Base-by-base conservation (phyloP, 75 land plant genomes). In the Sequoiadendron giganteum region DNA sequence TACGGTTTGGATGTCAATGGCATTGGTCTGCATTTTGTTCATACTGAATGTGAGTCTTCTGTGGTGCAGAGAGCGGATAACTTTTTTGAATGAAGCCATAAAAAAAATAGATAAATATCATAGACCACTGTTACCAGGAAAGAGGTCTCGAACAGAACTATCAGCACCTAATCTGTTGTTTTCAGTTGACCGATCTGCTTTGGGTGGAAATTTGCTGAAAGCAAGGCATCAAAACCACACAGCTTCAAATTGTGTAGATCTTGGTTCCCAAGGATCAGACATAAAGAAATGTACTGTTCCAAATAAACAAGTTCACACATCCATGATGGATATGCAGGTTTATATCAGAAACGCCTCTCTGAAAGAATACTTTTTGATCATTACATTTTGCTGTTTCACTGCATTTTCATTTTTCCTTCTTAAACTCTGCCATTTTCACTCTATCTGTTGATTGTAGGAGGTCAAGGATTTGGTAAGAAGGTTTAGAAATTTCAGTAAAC, bases 281-380 rank as follows among this genome's bases (percentile, higher is more conserved):
- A 95, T 92, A 49, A 94, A 89, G 86, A 92, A 91, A 77, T 87
- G 36, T 90, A 72, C 88, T 61, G 90, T 92, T 81, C 94, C 93
- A 43, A 97, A 90, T 82, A 97, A 94, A 88, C 92, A 96, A 40
- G 88, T 94, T 43, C 94, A 96, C 42, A 95, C 97, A 16, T 96
- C 97, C 70, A 79, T 95, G 93, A 90, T 93, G 38, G 96, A 95
- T 92, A 89, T 86, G 32, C 90, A 92, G 93, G 96, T 95, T 89
- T 36, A 90, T 90, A 56, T 80, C 34, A 80, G 54, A 49, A 76
- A 18, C 77, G 30, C 58, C 38, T 45, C 40, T 84, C 25, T 2
- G 30, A 43, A 68, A 28, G 5, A 25, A 38, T 65, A 34, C 28
- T 43, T 43, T 16, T 85, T 49, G 21, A 30, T 85, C 42, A 36